Percentiles rank a stretch among this genome's conserved stretches.
Conservation (phyloP, 306 rosid species). For the Cotoneaster glaucophyllus region DNA sequence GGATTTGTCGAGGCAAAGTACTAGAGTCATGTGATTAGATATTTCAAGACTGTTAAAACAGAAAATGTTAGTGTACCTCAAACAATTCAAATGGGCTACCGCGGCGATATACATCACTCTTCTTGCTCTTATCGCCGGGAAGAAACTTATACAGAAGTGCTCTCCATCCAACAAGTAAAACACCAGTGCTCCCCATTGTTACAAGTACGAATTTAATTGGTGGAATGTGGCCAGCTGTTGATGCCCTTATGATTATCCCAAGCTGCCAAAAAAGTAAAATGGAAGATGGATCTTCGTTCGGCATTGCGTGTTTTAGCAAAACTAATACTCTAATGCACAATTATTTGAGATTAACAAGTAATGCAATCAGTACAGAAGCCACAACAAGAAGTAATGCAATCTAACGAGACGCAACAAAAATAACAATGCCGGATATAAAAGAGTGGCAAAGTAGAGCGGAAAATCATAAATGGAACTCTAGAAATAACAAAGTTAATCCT, state of each 20-base stretch:
- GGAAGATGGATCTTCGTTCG: neutral
- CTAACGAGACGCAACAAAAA: neutral
- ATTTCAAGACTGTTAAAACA: neutral
- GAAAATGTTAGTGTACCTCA: slow-evolving; percentile 43
- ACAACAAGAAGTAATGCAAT: neutral
- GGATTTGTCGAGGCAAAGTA: neutral
- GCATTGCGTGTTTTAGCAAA: neutral
- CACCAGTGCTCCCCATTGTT: slow-evolving; percentile 85
- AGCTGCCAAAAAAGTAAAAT: slow-evolving; percentile 39
- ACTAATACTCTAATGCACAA: neutral
- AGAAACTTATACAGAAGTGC: slow-evolving; percentile 50
- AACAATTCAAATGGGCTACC: slow-evolving; percentile 90
- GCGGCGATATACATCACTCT: slow-evolving; percentile 68
- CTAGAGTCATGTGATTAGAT: neutral
- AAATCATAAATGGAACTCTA: neutral
- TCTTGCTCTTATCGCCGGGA: slow-evolving; percentile 49
- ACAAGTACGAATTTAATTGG: slow-evolving; percentile 52
- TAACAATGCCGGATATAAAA: neutral
- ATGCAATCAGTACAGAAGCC: neutral
- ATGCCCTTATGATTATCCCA: slow-evolving; percentile 65
- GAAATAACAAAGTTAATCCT: neutral
- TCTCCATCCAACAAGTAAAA: slow-evolving; percentile 71
- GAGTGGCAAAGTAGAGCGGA: neutral
- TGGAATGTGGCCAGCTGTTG: slow-evolving; percentile 50
- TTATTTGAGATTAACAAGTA: neutral